These are phyloP conservation scores for Colletotrichum tofieldiae DNA, from an alignment of 2,329 filamentous ascomycete genomes.

Conservation along the genomic window DNA sequence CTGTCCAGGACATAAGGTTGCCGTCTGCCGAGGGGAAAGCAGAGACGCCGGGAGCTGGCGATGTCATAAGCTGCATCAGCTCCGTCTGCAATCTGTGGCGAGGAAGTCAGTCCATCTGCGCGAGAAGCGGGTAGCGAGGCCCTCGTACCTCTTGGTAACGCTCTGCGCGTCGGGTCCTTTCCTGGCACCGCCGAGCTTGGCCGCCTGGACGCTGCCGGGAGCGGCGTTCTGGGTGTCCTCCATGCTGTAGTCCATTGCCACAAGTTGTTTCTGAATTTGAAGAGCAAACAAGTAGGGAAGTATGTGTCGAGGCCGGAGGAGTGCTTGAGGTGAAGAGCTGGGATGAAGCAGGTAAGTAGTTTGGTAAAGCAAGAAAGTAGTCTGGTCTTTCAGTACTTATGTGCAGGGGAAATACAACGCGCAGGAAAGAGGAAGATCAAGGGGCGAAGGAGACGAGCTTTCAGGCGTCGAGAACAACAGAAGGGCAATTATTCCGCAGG, in stretches of 20 bases:
- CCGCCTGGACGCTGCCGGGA: conserved; percentile 72
- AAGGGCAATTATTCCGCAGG: conserved; percentile 29
- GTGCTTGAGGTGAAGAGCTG: not conserved
- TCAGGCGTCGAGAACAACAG: conserved; percentile 34
- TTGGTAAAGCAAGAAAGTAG: conserved; percentile 6
- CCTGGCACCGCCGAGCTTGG: conserved; percentile 72
- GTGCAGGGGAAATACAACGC: conserved; percentile 10
- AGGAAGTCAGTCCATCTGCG: conserved; percentile 17
- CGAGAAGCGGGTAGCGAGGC: conserved; percentile 5
- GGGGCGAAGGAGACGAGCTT: conserved; percentile 26
- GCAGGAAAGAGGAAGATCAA: conserved; percentile 19
- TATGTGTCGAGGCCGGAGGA: conserved; percentile 3
- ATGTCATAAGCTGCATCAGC: conserved; percentile 98
- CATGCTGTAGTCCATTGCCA: conserved; percentile 61
- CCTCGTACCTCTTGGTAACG: conserved; percentile 81
- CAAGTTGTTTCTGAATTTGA: not conserved
- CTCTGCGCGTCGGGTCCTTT: conserved; percentile 78
- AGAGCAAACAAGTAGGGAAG: conserved; percentile 1
- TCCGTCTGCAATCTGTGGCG: conserved; percentile 88
- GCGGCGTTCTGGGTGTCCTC: conserved; percentile 77
- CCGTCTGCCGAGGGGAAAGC: conserved; percentile 94
- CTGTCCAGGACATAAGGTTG: conserved; percentile 93
- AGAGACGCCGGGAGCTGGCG: conserved; percentile 91
- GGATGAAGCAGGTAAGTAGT: conserved; percentile 21
- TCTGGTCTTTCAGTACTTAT: conserved; percentile 13